Percentiles rank a stretch among this genome's conserved stretches.
These are phyloP conservation scores for Daldinia vernicosa DNA, from an alignment of 495 filamentous ascomycete species.

Conservation along the genomic window DNA sequence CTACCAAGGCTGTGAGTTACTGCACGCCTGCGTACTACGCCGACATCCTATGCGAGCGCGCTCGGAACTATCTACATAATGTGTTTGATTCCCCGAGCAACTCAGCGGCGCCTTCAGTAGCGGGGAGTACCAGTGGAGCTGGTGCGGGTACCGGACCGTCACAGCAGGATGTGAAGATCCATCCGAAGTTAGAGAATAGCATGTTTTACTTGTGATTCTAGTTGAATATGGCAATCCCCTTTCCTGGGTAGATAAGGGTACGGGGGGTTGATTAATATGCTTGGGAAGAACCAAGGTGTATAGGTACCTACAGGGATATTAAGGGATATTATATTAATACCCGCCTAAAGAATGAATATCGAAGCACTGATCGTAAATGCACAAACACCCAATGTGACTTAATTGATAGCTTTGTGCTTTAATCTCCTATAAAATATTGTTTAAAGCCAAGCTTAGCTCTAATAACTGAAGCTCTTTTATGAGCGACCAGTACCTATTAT, in stretches of 20 bases:
- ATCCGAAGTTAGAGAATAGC: conserved; percentile 58
- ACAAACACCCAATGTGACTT: too few relatives aligned
- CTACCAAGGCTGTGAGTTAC: conserved; percentile 70
- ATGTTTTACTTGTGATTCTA: conserved; percentile 73
- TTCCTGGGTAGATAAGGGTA: neutral
- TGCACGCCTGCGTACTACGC: conserved; percentile 77
- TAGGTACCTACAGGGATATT: neutral
- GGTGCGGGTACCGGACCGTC: neutral
- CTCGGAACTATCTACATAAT: conserved; percentile 64
- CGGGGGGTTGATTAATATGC: neutral
- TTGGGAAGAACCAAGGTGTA: neutral
- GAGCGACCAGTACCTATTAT: too few relatives aligned
- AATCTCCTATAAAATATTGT: too few relatives aligned
- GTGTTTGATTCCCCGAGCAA: conserved; percentile 51
- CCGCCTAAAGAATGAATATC: too few relatives aligned
- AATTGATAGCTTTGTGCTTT: too few relatives aligned
- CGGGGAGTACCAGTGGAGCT: conserved; percentile 33
- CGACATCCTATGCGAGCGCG: conserved; percentile 70
- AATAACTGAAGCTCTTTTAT: too few relatives aligned
- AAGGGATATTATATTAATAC: too few relatives aligned
- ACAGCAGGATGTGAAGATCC: conserved; percentile 46
- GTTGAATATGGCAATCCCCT: neutral
- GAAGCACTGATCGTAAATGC: too few relatives aligned
- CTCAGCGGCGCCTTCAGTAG: conserved; percentile 33
- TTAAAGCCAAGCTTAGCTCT: too few relatives aligned